Evolutionary conservation across 169 alveolate genomes (phyloP), one percentile per base, ranked within the genome.

Genomic region (Plasmodium reichenowi): DNA sequence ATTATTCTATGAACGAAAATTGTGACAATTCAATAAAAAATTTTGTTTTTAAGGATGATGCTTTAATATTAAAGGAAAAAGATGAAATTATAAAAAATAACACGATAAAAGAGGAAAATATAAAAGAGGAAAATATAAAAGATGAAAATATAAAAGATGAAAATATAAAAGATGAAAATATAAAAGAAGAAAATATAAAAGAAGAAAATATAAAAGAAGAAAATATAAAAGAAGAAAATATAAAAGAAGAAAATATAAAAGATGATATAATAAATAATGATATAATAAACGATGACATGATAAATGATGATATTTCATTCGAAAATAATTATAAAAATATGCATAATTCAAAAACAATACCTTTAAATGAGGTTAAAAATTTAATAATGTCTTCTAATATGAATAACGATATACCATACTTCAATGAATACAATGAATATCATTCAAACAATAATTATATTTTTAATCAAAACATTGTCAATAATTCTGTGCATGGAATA

Each of bases 1-100:
- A 78, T 58, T 78, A 45, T 24, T 22, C 32, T 10, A 76, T 63
- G 54, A 29, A 76, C 64, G 66, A 62, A n/a, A 43, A 17, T 12
- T 59, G 64, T 43, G 78, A 62, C 13, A 78, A 66, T 8, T 62
- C 89, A 6, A 8, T 78, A 43, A 75, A 78, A 45, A 63, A 72
- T 66, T 64, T 70, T n/a, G 20, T 48, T 59, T 45, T 45, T 66
- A 52, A 43, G 88, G 12, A 60, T 17, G 20, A 26, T 52, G 12
- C 32, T 29, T 48, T 32, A 32, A 32, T 32, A 32, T 32, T 32
- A 32, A 22, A 24, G 13, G 50, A 6, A 10, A 29, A 13, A 22
- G 45, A 22, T 22, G 89, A 52, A 50, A n/a, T 8, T 24, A 7
- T 24, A 3, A 52, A 32, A 32, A 7, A 32, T 32, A 4, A 32